Evolutionary conservation across 345 rosid species (phyloP), one percentile per base, ranked within the genome.

Genomic region (Brassica cretica): DNA sequence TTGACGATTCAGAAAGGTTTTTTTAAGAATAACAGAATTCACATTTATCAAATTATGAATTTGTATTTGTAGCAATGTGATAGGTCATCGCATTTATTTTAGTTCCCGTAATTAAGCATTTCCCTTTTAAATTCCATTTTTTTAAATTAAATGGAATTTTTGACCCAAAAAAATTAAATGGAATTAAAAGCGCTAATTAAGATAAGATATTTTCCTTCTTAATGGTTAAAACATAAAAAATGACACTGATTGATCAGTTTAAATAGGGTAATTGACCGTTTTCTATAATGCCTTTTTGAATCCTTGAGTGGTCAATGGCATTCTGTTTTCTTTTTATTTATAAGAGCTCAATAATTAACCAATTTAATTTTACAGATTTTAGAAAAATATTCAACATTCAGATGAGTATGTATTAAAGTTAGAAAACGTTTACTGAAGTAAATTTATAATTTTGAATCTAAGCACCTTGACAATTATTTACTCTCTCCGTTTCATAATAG

Each of bases 21-120:
- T 27, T 70, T 67, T 3, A 56, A 69, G 78, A 77, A 71, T 44
- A 78, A 70, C 14, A 70, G 73, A 56, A 41, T 30, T 39, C 56
- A 68, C 55, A 4, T 46, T 46, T 14, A 46, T 12, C 56, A 49
- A 16, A 49, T 14, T 14, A 12, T 46, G 53, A 59, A 68, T 41
- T 41, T 16, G 76, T 78, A 78, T 72, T 71, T 58, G 63, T 58
- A 72, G 77, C 39, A 58, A 58, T 78, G 73, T 78, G 68, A 30
- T 44, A 64, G 39, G 51, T 39, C 71, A 77, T 46, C 25, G 71
- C 3, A 65, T 71, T 71, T 29, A 39, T 58, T 41, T 71, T 65
- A 72, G 66, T 71, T 72, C 25, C 67, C 61, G 62, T 78, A 33
- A 67, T 67, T 27, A 58, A 18, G 8, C 33, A 7, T 37, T 77